A percentile compares a stretch with the other conserved stretches of the same genome.
Conservation (phyloP, 345 rosid species). For the Rhizophora apiculata region DNA sequence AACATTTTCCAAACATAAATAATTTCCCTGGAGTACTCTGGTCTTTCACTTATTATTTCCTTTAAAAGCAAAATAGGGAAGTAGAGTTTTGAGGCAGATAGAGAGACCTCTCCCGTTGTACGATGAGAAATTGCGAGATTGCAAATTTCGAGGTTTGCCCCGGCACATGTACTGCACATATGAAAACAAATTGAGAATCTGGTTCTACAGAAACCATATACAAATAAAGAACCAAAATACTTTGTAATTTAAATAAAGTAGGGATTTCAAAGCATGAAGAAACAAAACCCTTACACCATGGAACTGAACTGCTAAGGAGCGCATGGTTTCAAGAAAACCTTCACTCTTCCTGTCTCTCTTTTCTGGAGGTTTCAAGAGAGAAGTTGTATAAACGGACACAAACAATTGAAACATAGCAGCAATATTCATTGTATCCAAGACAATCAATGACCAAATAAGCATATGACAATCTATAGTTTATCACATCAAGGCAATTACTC, state of each 20-base stretch:
- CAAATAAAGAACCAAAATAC: neutral
- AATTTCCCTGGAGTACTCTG: neutral
- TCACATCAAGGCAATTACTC: too few relatives aligned
- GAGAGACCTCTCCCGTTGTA: slow-evolving; percentile 11
- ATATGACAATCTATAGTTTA: too few relatives aligned
- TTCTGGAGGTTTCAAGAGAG: too few relatives aligned
- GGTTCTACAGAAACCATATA: too few relatives aligned
- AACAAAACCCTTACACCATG: slow-evolving; percentile 7
- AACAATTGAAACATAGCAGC: too few relatives aligned
- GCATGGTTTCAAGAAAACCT: slow-evolving; percentile 12
- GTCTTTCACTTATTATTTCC: neutral
- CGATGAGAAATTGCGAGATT: slow-evolving; percentile 20
- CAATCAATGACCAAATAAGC: too few relatives aligned
- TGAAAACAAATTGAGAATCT: neutral
- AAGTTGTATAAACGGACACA: too few relatives aligned
- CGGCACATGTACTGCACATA: slow-evolving; percentile 20
- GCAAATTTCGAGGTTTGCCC: slow-evolving; percentile 11
- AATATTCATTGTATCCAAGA: too few relatives aligned
- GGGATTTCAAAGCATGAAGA: neutral
- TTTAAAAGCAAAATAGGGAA: neutral
- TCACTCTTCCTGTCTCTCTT: too few relatives aligned
- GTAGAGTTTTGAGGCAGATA: neutral
- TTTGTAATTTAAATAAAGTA: neutral
- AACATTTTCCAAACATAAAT: too few relatives aligned
- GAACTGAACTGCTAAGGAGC: slow-evolving; percentile 21